Evolutionary conservation across 148 eudicot species (phyloP).

Genomic region (Rhododendron ovatum): DNA sequence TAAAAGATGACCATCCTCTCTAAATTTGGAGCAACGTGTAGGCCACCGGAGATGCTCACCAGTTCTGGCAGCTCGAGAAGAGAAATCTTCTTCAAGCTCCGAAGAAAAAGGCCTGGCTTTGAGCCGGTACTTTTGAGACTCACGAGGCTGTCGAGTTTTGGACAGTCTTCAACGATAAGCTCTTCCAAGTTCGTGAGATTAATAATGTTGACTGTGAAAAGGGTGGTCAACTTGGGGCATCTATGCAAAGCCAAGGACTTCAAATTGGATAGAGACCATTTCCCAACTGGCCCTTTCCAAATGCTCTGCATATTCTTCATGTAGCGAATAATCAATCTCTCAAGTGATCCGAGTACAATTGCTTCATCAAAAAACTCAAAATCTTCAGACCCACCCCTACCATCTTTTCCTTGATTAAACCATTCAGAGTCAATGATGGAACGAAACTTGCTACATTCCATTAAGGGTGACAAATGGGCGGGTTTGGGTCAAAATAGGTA

Average conservation of each 20-base stretch:
- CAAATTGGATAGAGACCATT: not conserved
- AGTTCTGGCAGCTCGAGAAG: slow-evolving; percentile 10
- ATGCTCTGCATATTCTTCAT: no score
- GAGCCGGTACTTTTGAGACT: not conserved
- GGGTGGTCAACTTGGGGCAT: slow-evolving; percentile 14
- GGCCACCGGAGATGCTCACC: slow-evolving; percentile 10
- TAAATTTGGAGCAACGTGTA: not conserved
- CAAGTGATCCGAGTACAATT: no score
- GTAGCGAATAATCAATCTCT: no score
- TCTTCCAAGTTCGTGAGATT: slow-evolving; percentile 8
- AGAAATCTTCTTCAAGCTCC: not conserved
- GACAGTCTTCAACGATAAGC: slow-evolving; percentile 16
- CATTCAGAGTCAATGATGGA: not conserved
- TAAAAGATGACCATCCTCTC: slow-evolving; percentile 1
- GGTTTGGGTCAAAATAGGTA: no score
- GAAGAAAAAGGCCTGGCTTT: not conserved
- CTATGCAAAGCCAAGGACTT: slow-evolving; percentile 8
- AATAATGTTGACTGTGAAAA: not conserved
- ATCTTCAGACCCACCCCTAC: no score
- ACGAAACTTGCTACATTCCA: not conserved
- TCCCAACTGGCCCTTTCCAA: no score
- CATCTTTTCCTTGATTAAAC: no score
- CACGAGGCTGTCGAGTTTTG: slow-evolving; percentile 10
- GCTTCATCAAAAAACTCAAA: no score
- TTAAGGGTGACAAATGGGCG: no score